These are phyloP conservation scores for Ogataea populi-albae DNA, from an alignment of 805 yeast genomes.

Conservation along the genomic window DNA sequence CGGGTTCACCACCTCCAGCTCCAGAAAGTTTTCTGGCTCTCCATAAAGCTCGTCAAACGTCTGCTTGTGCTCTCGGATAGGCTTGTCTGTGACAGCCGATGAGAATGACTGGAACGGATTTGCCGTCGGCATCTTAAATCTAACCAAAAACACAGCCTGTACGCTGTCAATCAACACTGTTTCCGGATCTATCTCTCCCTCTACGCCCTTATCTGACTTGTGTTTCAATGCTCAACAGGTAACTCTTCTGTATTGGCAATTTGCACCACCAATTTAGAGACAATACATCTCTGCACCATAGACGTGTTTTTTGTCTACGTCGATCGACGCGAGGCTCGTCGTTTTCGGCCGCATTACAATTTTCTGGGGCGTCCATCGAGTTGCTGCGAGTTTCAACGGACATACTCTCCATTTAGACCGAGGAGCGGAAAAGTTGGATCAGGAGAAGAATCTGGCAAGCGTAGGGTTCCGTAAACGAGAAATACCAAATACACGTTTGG, in stretches of 20 bases:
- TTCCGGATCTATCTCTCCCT: too few species aligned
- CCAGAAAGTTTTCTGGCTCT: slow-evolving; percentile 91
- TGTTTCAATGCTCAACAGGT: too few species aligned
- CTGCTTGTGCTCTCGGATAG: slow-evolving; percentile 41
- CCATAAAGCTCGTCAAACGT: slow-evolving; percentile 83
- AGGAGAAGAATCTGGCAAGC: too few species aligned
- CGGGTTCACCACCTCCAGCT: slow-evolving; percentile 83
- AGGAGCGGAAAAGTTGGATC: too few species aligned
- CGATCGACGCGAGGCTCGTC: slow-evolving; percentile 7
- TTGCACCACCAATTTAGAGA: too few species aligned
- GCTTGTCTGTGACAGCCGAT: slow-evolving; percentile 22
- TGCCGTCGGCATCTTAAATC: slow-evolving; percentile 22
- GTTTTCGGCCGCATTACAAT: slow-evolving; percentile 2
- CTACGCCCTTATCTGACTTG: too few species aligned
- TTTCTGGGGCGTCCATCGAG: background rate
- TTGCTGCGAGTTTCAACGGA: background rate
- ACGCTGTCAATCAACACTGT: too few species aligned
- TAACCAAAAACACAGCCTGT: too few species aligned
- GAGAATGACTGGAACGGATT: slow-evolving; percentile 34
- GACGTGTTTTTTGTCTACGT: background rate
- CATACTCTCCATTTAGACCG: background rate
- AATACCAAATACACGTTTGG: too few species aligned
- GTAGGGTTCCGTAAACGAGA: too few species aligned
- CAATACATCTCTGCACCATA: too few species aligned
- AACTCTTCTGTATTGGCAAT: too few species aligned